Evolutionary conservation across 2,329 filamentous ascomycete species (phyloP).

Genomic region (Scedosporium apiospermum): DNA sequence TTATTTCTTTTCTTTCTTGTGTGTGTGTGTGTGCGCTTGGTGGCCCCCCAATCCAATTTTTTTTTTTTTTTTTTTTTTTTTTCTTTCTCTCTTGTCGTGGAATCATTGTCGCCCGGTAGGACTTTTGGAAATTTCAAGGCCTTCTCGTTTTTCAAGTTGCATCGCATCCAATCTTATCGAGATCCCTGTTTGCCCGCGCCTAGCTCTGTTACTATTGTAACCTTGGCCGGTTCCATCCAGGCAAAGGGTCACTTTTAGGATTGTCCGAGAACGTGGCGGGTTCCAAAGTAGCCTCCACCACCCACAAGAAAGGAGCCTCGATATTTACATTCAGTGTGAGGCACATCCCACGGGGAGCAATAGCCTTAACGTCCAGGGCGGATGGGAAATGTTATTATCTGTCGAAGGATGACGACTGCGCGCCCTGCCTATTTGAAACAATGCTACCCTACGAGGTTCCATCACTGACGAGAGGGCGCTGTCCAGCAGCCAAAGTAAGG

Average conservation of each 20-base stretch:
- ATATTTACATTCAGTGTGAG: background rate
- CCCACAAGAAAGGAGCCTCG: background rate
- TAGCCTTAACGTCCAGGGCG: background rate
- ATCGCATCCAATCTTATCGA: background rate
- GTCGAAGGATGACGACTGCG: background rate
- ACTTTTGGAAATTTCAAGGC: background rate
- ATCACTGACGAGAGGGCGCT: too few species aligned
- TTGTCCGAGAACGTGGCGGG: too few species aligned
- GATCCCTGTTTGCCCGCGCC: background rate
- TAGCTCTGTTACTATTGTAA: background rate
- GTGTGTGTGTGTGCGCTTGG: too few species aligned
- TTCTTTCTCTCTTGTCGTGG: background rate
- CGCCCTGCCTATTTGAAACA: background rate
- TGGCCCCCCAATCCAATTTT: background rate
- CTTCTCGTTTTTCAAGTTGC: background rate
- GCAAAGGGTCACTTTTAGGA: background rate
- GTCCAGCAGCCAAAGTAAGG: too few species aligned
- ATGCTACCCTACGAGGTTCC: background rate
- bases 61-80: background rate
- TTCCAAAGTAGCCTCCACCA: too few species aligned
- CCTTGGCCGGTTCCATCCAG: background rate
- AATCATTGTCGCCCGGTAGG: background rate
- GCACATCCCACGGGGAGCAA: background rate
- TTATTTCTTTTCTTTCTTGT: background rate
- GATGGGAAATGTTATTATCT: background rate